Base-by-base conservation (phyloP, 1,139 yeast genomes). In the Suhomyces ambrosiae region DNA sequence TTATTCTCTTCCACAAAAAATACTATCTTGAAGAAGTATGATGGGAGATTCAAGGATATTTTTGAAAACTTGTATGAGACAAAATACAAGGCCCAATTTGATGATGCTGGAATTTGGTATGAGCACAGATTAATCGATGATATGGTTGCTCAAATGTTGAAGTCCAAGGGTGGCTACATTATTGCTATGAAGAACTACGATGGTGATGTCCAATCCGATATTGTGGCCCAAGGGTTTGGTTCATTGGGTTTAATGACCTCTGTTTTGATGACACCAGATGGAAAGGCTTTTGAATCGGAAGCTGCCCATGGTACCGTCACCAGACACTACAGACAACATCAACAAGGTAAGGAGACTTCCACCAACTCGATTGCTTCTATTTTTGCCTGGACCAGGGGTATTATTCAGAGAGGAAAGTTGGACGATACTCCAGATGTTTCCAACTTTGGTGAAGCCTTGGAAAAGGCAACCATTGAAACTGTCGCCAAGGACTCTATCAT, bases 261-360 rank as follows among this genome's bases (percentile, higher is more conserved):
- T 2, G 88, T 82, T 11, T 73, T 85, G 52, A 81, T 84, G 65
- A 82, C 92, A n/a, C 89, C 94, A 42, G 92, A 85, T 63, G 94
- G 94, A 25, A 82, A 83, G 63, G 79, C 90, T 11, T 85, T 81
- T 56, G 92, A 85, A 63, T 71, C 85, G 42, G 94, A 85, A 65
- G 94, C 94, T 45, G 94, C 94, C 27, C 94, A 85, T 55, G 94
- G 94, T 49, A 85, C 94, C 5, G 94, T 85, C 49, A 85, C 94
- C 21, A 80, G 94, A 76, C 94, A 85, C 61, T 85, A 71, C 67
- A 83, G 92, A 77, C 86, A 80, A 64, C 83, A 82, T 57, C 92
- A 85, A 65, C 82, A 80, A 60, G 94, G 94, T 43, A 82, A 84
- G 60, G 90, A 83, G 59, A 85, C 94, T 10, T 82, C 89, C 5